phyloP scores from a whole-genome alignment of 192 early-diverging fungal genomes.

The Backusella psychrophila region DNA sequence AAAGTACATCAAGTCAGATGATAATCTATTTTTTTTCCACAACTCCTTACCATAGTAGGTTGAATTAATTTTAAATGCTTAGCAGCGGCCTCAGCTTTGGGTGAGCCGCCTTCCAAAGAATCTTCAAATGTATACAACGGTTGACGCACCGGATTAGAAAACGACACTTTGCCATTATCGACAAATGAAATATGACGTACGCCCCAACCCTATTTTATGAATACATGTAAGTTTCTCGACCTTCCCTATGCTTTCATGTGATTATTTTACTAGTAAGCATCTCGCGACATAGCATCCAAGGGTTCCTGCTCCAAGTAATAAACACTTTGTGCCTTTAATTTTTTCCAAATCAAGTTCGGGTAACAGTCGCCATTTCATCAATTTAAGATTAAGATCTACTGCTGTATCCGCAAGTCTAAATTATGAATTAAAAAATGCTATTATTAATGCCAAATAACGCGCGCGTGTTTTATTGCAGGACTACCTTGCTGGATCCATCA shows the following conservation, averaged over 20 bases:
- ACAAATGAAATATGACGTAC: conserved; percentile 92
- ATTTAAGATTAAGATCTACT: conserved; percentile 91
- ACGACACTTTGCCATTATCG: conserved; percentile 88
- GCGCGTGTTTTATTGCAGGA: not conserved
- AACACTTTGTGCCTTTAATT: conserved; percentile 71
- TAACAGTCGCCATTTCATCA: conserved; percentile 96
- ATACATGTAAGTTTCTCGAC: not conserved
- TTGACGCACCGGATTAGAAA: conserved; percentile 96
- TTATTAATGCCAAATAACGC: not conserved
- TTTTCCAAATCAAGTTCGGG: conserved; percentile 81
- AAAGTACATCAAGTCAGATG: not conserved
- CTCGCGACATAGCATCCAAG: conserved; percentile 93
- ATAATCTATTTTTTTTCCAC: conserved; percentile 1
- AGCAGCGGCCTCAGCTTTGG: conserved; percentile 89
- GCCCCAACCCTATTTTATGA: conserved; percentile 78
- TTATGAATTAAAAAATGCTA: not conserved
- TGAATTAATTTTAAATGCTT: conserved; percentile 69
- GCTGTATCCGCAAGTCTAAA: conserved; percentile 82
- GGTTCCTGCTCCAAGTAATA: conserved; percentile 93
- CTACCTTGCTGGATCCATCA: conserved; percentile 75
- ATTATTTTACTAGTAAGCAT: conserved; percentile 57
- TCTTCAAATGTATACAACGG: conserved; percentile 92
- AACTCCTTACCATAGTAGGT: conserved; percentile 65
- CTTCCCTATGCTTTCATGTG: not conserved
- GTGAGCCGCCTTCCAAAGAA: conserved; percentile 79